Base-by-base conservation (phyloP, 2,329 filamentous ascomycete genomes). In the Aureobasidium uvarum region DNA sequence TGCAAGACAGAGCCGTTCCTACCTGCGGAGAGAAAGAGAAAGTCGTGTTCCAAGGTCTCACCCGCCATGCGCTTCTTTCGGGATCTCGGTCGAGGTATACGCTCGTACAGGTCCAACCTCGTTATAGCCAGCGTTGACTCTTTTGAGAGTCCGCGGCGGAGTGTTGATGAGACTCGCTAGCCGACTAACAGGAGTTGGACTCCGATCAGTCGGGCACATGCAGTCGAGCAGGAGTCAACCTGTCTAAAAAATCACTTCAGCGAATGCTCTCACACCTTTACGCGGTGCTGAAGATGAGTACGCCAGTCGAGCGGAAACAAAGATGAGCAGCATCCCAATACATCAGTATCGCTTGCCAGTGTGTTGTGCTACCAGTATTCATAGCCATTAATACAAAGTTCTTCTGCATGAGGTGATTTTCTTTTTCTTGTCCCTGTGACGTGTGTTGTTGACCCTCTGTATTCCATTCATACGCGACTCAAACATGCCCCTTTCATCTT, bases 261-360 rank as follows among this genome's bases (percentile, higher is more conserved):
- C 46, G 59, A 62, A 38, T 52, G 43, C 38, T 48, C 46, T 62
- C 46, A 62, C 59, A 62, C 59, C 59, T 62, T 52, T 62, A 52
- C 46, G 59, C 39, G 59, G 59, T 62, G 46, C 46, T 62, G 46
- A 51, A 52, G 46, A 62, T 43, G 20, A 62, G 59, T 62, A 62
- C 59, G 59, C 59, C 46, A 62, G 33, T 51, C 46, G 46, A 52
- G 59, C 59, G 46, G 46, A 62, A 62, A 62, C 59, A 46, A 62
- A 62, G 59, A 62, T 52, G 59, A 62, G 59, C 59, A 41, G 23
- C n/a, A 25, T 36, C 25, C 28, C 16, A 2, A 33, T 41, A 28
- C 2, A 39, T 11, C 33, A 39, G 14, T 23, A 20, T 20, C 18
- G 28, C 7, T 23, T 48, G 45, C 50, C 10, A 20, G 36, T n/a